Base-by-base conservation (phyloP, 2,329 filamentous ascomycete genomes). In the Hawksworthiomyces lignivorus region DNA sequence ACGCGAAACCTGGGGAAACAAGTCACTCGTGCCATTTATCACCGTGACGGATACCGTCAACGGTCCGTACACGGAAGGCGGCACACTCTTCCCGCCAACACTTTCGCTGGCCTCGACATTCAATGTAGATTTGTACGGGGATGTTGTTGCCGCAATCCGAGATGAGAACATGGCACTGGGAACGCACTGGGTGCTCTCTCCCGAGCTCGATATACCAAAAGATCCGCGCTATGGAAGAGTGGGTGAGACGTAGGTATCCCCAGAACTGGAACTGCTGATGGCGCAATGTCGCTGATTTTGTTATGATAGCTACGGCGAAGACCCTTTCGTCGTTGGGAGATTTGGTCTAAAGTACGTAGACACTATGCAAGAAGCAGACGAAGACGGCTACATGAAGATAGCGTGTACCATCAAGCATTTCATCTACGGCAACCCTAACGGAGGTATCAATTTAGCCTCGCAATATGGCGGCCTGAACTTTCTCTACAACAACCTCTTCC, bases 331-430 rank as follows among this genome's bases (percentile, higher is more conserved):
- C 3, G 52, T 55, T 5, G 55, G 56, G 4, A 54, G 58, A 22
- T 58, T 61, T 38, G 60, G 53, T 3, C 49, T 55, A 12, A 39
- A 46, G 7, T 62, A 62, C 35, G 54, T 62, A 33, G 50, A 60
- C 38, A 59, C 50, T 3, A 62, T 62, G 60, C 57, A 63, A 37
- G 54, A 57, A 24, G 56, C 50, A 35, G 57, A 62, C 39, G 46
- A 53, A 4, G 34, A 54, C 12, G 57, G 59, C 17, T 59, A 53
- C 40, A 38, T 60, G 39, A 59, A 59, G 36, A 53, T 62, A 5
- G 59, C 60, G 3, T 58, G 56, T 4, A 62, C 59, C 3, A 55
- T 62, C 43, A 62, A 62, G 49, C 60, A 62, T 41, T 63, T 55
- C 44, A 51, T 62, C 4, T 63, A 57, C 29, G 60, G 60, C n/a